Evolutionary conservation across 2,329 filamentous ascomycete genomes (phyloP).

Genomic region (Huntiella moniliformis): DNA sequence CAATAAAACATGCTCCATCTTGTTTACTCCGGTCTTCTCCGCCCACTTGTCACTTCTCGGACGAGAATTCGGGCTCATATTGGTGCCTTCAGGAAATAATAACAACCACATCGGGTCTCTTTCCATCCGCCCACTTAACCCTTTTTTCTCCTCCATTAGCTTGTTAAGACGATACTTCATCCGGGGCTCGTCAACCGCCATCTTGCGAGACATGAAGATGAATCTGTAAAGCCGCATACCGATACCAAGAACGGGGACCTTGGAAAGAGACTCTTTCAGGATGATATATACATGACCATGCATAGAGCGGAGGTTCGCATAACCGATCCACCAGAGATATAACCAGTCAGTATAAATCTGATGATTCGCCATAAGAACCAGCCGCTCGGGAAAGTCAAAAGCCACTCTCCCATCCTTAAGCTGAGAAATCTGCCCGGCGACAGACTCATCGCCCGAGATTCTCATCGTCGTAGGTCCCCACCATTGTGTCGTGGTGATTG

Average conservation of each 20-base stretch:
- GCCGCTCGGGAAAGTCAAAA: conserved; percentile 61
- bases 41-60: conserved; percentile 58
- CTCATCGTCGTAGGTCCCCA: conserved; percentile 72
- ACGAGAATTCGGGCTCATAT: conserved; percentile 51
- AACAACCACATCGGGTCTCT: conserved; percentile 77
- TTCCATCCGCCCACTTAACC: conserved; percentile 34
- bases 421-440: conserved; percentile 53
- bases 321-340: conserved; percentile 88
- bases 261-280: conserved; percentile 69
- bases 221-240: conserved; percentile 78
- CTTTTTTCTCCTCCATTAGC: conserved; percentile 34
- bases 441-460: conserved; percentile 66
- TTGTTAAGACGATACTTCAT: conserved; percentile 55
- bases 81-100: conserved; percentile 77
- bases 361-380: conserved; percentile 76
- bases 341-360: conserved; percentile 88
- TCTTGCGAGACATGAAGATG: conserved; percentile 82
- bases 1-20: conserved; percentile 55
- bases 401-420: conserved; percentile 54
- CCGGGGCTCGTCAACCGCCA: conserved; percentile 60
- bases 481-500: conserved; percentile 65
- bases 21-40: conserved; percentile 51
- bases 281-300: conserved; percentile 83
- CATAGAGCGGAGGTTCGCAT: conserved; percentile 55
- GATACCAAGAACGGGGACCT: conserved; percentile 59